Conservation (phyloP, 2,329 filamentous ascomycete species). For the Pseudogymnoascus sp. region DNA sequence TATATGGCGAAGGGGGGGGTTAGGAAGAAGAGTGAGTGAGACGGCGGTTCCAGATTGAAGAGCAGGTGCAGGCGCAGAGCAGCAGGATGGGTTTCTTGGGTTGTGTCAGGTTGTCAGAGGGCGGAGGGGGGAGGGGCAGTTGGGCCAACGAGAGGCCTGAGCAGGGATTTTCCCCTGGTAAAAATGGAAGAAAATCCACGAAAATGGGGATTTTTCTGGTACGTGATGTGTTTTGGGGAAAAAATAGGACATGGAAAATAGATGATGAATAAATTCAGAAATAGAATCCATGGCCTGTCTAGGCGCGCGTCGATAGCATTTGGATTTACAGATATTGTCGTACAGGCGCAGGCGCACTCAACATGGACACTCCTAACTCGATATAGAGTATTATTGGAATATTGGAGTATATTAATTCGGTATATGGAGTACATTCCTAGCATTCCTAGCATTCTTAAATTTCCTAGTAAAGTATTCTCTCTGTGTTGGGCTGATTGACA, state of each 20-base stretch:
- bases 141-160: background rate
- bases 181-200: background rate
- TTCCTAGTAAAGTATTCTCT: background rate
- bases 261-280: background rate
- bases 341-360: background rate
- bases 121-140: slow-evolving; percentile 1
- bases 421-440: background rate
- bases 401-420: background rate
- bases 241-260: background rate
- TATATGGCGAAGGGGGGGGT: background rate
- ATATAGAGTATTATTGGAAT: background rate
- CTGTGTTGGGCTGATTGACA: background rate
- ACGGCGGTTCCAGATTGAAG: background rate
- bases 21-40: background rate
- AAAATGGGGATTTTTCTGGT: slow-evolving; percentile 1
- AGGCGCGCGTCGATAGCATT: background rate
- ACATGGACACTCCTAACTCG: background rate
- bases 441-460: too few relatives aligned
- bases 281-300: background rate
- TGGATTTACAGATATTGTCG: background rate
- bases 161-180: background rate
- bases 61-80: background rate
- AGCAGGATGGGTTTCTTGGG: background rate
- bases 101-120: background rate
- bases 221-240: background rate